Evolutionary conservation across 768 basidiomycete genomes (phyloP), one percentile per base, ranked within the genome.

Genomic region (Mycena venus): DNA sequence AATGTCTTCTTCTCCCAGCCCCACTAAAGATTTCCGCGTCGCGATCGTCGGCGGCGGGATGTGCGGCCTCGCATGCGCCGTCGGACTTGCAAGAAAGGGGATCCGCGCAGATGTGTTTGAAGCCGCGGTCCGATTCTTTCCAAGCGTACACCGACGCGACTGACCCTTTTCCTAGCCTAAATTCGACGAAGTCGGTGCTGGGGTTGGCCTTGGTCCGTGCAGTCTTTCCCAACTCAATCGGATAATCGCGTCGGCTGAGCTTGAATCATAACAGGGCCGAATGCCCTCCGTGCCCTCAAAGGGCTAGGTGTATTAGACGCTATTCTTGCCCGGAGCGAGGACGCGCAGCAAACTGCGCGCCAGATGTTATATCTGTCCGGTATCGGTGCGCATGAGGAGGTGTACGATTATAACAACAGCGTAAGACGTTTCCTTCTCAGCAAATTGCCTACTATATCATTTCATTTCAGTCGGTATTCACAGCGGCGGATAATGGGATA

Each of bases 11-110:
- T n/a, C 47, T 0, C 40, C 31, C 62, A 36, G 34, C 53, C 27
- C 56, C 21, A 62, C 65, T 29, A 88, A 88, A 72, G 85, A 86
- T 77, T 87, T 90, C 73, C 81, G 82, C 32, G 83, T 91, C 32
- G 90, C 89, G 0, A 86, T 91, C 36, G 83, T 91, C 3, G 90
- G 91, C 27, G 90, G 90, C 25, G 90, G 91, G 14, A 86, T 91
- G 79, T 88, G 86, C 68, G 90, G 90, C 10, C 79, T 91, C 17
- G 83, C 87, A 2, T 87, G 86, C 68, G 90, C 90, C 2, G 82
- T 87, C 58, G 86, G 82, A 36, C 83, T 91, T 32, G 62, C 77
- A 21, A 83, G 80, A 44, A 81, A 81, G 4, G 89, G 90, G 2
- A 80, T 91, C 34, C 77, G 82, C 17, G 87, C 88, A 17, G 82